A percentile compares a stretch with the other conserved stretches of the same genome.
Evolutionary conservation across 805 yeast genomes (phyloP).

Genomic region (Metschnikowia hibisci): DNA sequence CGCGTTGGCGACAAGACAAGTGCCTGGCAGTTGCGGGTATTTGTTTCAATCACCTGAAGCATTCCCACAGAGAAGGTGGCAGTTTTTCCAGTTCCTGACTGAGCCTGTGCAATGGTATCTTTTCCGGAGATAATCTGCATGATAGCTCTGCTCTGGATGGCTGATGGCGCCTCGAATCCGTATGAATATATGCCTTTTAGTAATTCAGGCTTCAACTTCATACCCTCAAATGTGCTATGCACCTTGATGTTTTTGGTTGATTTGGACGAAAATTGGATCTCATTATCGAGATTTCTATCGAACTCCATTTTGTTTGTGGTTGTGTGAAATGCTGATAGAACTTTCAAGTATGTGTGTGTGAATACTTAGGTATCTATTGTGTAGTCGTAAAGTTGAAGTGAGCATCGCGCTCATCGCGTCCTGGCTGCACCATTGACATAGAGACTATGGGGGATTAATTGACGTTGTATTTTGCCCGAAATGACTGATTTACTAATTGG

Average conservation of each 20-base stretch:
- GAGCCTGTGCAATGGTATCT: slow-evolving; percentile 98
- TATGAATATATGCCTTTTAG: slow-evolving; percentile 67
- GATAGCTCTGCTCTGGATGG: slow-evolving; percentile 97
- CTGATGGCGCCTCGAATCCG: slow-evolving; percentile 96
- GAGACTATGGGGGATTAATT: no score
- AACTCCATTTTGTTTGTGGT: slow-evolving; percentile 36
- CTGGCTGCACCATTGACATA: no score
- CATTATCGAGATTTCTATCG: slow-evolving; percentile 53
- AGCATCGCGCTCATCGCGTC: background rate
- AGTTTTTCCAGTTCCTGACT: slow-evolving; percentile 98
- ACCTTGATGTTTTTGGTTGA: slow-evolving; percentile 53
- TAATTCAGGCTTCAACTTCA: slow-evolving; percentile 38
- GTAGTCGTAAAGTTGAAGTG: no score
- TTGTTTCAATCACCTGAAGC: slow-evolving; percentile 78
- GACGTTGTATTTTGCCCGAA: background rate
- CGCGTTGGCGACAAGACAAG: slow-evolving; percentile 92
- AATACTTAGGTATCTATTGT: background rate
- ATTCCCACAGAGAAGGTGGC: slow-evolving; percentile 96
- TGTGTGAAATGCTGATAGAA: no score
- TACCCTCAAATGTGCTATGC: slow-evolving; percentile 44
- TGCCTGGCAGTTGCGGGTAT: slow-evolving; percentile 77
- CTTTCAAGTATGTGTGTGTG: no score
- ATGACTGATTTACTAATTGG: no score
- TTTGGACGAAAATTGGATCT: slow-evolving; percentile 47
- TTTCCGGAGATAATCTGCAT: slow-evolving; percentile 90